phyloP scores from a whole-genome alignment of 352 stramenopile species.

The Phytophthora chlamydospora region DNA sequence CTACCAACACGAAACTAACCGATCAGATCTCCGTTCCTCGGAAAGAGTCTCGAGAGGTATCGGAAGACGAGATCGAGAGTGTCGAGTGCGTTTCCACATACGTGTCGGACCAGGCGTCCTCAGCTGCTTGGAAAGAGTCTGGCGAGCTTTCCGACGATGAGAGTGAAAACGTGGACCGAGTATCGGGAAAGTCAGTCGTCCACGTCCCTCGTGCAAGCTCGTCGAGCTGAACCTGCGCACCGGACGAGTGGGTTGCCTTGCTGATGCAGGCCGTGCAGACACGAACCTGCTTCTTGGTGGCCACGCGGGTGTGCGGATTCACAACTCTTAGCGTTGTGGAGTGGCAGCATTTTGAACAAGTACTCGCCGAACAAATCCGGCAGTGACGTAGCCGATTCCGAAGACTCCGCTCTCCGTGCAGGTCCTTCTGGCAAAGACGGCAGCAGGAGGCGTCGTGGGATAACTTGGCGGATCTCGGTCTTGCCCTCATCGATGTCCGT shows the following conservation, averaged over 20 bases:
- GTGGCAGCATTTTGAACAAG: constrained; percentile 8
- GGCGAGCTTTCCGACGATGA: constrained; percentile 9
- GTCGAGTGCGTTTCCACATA: constrained; percentile 2
- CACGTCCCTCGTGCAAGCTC: constrained; percentile 8
- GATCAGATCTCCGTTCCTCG: constrained; percentile 5
- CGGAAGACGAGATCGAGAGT: constrained; percentile 11
- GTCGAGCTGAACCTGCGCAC: constrained; percentile 16
- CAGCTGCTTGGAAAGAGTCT: constrained; percentile 10
- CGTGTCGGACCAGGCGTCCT: constrained; percentile 8
- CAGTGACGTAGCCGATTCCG: constrained; percentile 2
- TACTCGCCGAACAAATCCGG: constrained; percentile 2
- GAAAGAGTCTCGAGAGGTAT: constrained; percentile 11
- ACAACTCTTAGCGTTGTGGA: constrained; percentile 5
- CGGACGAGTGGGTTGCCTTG: constrained; percentile 6
- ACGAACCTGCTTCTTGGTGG: constrained; percentile 4
- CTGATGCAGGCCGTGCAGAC: constrained; percentile 19
- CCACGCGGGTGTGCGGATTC: background rate
- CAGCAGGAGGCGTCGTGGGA: constrained; percentile 5
- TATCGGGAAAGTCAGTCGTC: constrained; percentile 2
- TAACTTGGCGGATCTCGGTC: constrained; percentile 2
- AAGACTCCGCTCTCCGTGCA: constrained; percentile 11
- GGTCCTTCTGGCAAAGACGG: constrained; percentile 17
- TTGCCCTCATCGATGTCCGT: background rate
- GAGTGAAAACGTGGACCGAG: constrained; percentile 5
- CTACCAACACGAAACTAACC: too few species aligned